Evolutionary conservation across 2,329 filamentous ascomycete species (phyloP), one percentile per base, ranked within the genome.

Genomic region (Ilyonectria sp.): DNA sequence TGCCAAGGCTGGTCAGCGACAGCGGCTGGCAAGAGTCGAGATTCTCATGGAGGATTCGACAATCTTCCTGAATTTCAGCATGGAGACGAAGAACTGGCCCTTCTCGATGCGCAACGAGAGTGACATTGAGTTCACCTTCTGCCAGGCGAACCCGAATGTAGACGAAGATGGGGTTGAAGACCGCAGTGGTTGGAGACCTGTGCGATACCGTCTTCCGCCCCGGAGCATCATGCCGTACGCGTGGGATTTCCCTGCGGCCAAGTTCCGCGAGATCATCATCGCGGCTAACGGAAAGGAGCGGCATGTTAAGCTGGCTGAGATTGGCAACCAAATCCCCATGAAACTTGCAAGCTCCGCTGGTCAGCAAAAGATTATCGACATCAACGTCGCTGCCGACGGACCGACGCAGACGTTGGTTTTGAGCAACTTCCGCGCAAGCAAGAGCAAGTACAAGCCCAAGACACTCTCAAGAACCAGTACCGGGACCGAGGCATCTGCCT

Each of bases 51-150:
- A 99, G 79, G 91, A 93, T 69, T 94, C 95, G 0, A 98, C 95
- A 1, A 92, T 99, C 46, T 99, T 98, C 85, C 81, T 98, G 37
- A 94, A 97, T 76, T 87, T 99, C 65, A 96, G 91, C 76, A 86
- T 95, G 72, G 96, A 99, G 82, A 94, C 90, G 6, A 97, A 96
- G 80, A 94, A 97, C 78, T 99, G 96, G 96, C 96, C 96, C 0
- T 99, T 96, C 82, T 98, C 95, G 0, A 98, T 99, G 91, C 92
- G 96, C 71, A 99, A 99, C 77, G 96, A 98, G 83, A 98, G 95
- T 76, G 95, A 98, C 76, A 93, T 92, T 26, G 96, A 98, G 78
- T 98, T 98, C 80, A 92, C 95, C 55, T 99, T 99, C 83, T 97
- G 93, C 85, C 96, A 99, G 80, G 93, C 94, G 19, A 93, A 98